These are phyloP conservation scores for Cynanchum wilfordii DNA, from an alignment of 257 asterid genomes.

Conservation along the genomic window DNA sequence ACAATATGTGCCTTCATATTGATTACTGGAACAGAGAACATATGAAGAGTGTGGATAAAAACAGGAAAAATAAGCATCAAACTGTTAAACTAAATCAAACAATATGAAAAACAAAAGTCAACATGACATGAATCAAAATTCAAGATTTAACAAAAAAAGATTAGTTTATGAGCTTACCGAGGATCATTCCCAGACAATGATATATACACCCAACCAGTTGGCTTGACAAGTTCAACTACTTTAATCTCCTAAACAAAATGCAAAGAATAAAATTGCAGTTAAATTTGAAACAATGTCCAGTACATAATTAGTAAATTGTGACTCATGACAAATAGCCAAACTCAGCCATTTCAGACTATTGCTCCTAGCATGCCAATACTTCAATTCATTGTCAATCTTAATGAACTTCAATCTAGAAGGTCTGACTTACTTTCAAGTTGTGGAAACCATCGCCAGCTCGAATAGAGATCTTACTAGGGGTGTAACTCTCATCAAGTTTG, in stretches of 20 bases:
- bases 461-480: slow-evolving; percentile 85
- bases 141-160: slow-evolving; percentile 5
- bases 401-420: background rate
- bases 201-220: slow-evolving; percentile 83
- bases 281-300: background rate
- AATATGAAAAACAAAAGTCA: slow-evolving; percentile 7
- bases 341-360: background rate
- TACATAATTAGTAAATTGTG: background rate
- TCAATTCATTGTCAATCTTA: background rate
- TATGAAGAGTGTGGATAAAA: background rate
- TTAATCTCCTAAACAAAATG: slow-evolving; percentile 62
- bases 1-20: background rate
- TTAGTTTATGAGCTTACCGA: slow-evolving; percentile 40
- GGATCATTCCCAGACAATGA: slow-evolving; percentile 92
- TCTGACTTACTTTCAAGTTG: slow-evolving; percentile 65
- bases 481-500: slow-evolving; percentile 96
- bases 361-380: background rate
- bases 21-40: background rate
- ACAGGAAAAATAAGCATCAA: background rate
- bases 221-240: slow-evolving; percentile 78
- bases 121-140: background rate
- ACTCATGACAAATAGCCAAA: background rate
- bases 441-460: slow-evolving; percentile 97
- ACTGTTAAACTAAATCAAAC: background rate
- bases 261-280: slow-evolving; percentile 13